phyloP scores from a whole-genome alignment of 495 filamentous ascomycete genomes.

The Neurospora intermedia region DNA sequence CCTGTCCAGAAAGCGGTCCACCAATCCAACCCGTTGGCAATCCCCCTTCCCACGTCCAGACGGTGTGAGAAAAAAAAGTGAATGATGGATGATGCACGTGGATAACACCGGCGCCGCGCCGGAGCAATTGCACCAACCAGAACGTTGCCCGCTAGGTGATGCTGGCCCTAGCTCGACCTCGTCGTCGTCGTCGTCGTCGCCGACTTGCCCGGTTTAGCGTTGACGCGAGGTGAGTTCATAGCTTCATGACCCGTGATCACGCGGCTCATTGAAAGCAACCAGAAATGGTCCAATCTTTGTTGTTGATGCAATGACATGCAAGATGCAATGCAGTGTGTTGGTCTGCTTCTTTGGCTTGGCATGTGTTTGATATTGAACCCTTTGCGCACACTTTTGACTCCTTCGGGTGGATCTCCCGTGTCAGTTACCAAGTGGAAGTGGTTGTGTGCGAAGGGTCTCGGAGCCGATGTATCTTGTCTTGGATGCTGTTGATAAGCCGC shows the following conservation, averaged over 20 bases:
- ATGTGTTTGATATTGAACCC: not conserved
- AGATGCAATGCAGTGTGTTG: not conserved
- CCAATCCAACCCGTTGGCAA: not conserved
- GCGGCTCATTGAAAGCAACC: not conserved
- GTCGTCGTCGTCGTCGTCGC: not conserved
- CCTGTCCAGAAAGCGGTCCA: not conserved
- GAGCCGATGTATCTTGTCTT: not conserved
- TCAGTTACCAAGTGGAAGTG: not conserved
- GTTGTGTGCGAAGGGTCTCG: not conserved
- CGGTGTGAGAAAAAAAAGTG: not conserved
- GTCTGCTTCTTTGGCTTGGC: not conserved
- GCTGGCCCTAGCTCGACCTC: not conserved
- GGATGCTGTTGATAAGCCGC: not conserved
- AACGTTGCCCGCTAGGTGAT: not conserved
- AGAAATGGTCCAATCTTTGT: not conserved
- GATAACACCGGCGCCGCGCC: not conserved
- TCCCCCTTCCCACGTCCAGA: not conserved
- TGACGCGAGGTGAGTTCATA: not conserved
- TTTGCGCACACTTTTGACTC: not conserved
- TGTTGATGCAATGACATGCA: not conserved
- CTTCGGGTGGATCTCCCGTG: not conserved
- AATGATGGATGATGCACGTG: not conserved
- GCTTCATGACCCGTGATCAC: not conserved
- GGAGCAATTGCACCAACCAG: not conserved
- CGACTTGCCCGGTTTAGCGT: not conserved